Base-by-base conservation (phyloP, 2,329 filamentous ascomycete species). In the Hysterium pulicare region DNA sequence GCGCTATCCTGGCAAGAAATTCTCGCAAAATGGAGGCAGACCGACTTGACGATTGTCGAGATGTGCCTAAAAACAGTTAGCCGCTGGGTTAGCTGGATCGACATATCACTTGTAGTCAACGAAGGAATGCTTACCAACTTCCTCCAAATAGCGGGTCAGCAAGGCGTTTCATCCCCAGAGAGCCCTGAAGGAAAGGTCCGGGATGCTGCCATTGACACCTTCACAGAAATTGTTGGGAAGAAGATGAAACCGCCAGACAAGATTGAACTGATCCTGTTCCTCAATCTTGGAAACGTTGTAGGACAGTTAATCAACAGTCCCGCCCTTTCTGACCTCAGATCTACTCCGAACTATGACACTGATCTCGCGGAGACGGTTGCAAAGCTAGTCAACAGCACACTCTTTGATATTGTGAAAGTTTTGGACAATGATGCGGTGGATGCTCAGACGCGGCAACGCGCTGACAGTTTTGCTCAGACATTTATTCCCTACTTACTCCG, bases 31-130 rank as follows among this genome's bases (percentile, higher is more conserved):
- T 97, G 90, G 78, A 75, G 77, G 52, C 79, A 81, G 56, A 68
- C 71, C 42, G 78, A 79, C 59, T 76, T 82, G 44, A 81, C 86
- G 53, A 78, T 97, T 44, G 78, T 95, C 33, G 90, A 96, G 66
- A 83, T 94, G 77, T 90, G 87, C 55, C 76, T 98, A 40, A 89
- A 86, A 68, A 86, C 90, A n/a, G 82, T 98, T 51, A 90, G 89
- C 28, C 93, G 91, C 66, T 98, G 93, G 91, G 90, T 95, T 47
- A 94, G 90, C 77, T 98, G 93, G 93, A 95, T 94, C 59, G 93
- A 97, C 62, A 97, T 98, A 57, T 87, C 86, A 38, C 75, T 98
- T 44, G 83, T 98, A 33, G 88, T 98, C 57, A 95, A 94, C 67
- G 60, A 68, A 40, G 51, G 84, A 41, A 93, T 95, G 78, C 81